Percentiles rank a stretch among this genome's conserved stretches.
Conservation (phyloP, 495 filamentous ascomycete genomes). For the Neurospora sp. region DNA sequence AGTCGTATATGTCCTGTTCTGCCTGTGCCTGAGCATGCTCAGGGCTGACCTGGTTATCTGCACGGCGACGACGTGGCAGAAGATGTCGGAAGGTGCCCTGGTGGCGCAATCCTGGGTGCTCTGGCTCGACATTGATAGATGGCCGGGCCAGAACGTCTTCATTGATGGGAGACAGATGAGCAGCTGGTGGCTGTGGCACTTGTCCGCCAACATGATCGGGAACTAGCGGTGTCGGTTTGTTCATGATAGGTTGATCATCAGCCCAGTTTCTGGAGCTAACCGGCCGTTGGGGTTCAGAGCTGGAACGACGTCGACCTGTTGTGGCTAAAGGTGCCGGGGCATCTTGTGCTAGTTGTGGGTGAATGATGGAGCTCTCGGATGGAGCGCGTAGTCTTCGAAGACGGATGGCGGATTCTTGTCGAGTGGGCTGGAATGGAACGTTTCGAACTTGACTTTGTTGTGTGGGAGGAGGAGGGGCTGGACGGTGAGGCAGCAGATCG, state of each 20-base stretch:
- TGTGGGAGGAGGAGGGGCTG: background rate
- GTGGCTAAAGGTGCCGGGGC: background rate
- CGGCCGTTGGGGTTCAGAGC: constrained; percentile 10
- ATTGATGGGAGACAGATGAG: background rate
- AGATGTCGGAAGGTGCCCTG: background rate
- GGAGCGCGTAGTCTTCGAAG: constrained; percentile 7
- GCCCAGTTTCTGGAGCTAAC: background rate
- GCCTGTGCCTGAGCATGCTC: constrained; percentile 9
- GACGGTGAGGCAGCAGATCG: background rate
- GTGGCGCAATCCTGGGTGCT: background rate
- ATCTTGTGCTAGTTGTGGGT: background rate
- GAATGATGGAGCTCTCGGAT: background rate
- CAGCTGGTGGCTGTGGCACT: background rate
- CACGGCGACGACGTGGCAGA: constrained; percentile 2
- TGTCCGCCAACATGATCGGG: background rate
- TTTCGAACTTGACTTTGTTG: background rate
- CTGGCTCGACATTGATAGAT: background rate
- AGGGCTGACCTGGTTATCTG: background rate
- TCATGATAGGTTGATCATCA: background rate
- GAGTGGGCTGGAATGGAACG: background rate
- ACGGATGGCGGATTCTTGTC: constrained; percentile 9
- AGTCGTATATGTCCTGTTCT: constrained; percentile 33
- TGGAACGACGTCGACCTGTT: constrained; percentile 5
- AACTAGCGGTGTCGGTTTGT: background rate
- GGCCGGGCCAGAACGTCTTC: background rate